Evolutionary conservation across 441 rosid species (phyloP).

Genomic region (Aleurites moluccanus): DNA sequence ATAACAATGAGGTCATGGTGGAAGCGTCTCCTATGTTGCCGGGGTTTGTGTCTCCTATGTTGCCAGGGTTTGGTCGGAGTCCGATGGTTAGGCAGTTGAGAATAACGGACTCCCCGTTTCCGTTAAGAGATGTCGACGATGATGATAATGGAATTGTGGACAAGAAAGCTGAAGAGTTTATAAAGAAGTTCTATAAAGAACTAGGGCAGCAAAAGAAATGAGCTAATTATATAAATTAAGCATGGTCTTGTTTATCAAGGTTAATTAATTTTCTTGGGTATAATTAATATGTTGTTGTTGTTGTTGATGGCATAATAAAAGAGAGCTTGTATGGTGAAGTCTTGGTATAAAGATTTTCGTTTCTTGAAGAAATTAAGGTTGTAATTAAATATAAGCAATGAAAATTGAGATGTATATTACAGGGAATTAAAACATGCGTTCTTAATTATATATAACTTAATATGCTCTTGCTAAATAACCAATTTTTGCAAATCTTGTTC

Average conservation of each 20-base stretch:
- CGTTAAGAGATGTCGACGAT: constrained; percentile 51
- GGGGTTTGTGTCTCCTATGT: constrained; percentile 63
- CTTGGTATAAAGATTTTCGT: neutral
- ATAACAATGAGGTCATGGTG: constrained; percentile 28
- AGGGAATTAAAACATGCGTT: constrained; percentile 3
- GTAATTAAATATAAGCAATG: neutral
- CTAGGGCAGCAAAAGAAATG: constrained; percentile 48
- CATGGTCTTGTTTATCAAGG: constrained; percentile 9
- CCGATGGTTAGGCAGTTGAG: constrained; percentile 73
- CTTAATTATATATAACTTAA: neutral
- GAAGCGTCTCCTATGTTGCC: constrained; percentile 70
- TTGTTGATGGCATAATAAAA: neutral
- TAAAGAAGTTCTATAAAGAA: constrained; percentile 61
- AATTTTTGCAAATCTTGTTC: neutral
- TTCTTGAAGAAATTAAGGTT: constrained; percentile 3
- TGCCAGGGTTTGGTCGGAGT: constrained; percentile 76
- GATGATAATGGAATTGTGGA: constrained; percentile 54
- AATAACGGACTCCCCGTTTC: constrained; percentile 94
- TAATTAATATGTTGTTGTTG: constrained; percentile 11
- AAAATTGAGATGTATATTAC: constrained; percentile 11
- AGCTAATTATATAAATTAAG: neutral
- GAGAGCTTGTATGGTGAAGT: neutral
- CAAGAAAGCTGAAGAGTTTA: constrained; percentile 80
- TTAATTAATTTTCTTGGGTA: neutral
- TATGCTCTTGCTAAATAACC: neutral